Evolutionary conservation across 352 stramenopile genomes (phyloP).

Genomic region (Pythium oligandrum): DNA sequence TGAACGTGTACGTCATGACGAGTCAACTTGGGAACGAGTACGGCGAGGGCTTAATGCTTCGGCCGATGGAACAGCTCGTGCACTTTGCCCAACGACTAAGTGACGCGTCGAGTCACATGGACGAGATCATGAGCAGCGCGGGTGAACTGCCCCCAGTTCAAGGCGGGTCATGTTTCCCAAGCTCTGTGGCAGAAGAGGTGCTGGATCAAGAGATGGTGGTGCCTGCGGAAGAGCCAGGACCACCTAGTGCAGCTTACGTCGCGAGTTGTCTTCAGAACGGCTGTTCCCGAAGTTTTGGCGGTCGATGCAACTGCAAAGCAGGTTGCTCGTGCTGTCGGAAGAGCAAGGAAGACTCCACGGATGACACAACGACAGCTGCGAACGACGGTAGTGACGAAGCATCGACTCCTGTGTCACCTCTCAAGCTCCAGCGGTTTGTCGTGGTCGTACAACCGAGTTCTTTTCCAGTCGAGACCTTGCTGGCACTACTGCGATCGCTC

Average conservation of each 20-base stretch:
- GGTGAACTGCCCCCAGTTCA: too few species aligned
- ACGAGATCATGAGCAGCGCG: too few species aligned
- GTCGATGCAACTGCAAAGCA: slow-evolving; percentile 50
- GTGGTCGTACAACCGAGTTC: background rate
- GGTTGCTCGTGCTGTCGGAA: slow-evolving; percentile 35
- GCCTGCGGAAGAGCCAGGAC: too few species aligned
- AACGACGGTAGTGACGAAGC: background rate
- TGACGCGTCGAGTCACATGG: too few species aligned
- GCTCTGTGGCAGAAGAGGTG: too few species aligned
- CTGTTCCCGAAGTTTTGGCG: slow-evolving; percentile 58
- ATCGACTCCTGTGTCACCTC: background rate
- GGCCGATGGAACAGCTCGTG: too few species aligned
- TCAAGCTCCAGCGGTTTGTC: background rate
- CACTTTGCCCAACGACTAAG: too few species aligned
- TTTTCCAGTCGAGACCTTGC: background rate
- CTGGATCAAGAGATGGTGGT: too few species aligned
- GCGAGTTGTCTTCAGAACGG: slow-evolving; percentile 65
- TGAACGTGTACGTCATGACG: background rate
- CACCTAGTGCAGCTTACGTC: slow-evolving; percentile 8
- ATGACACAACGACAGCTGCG: background rate
- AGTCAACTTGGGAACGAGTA: background rate
- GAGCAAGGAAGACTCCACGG: background rate
- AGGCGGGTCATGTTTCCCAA: too few species aligned
- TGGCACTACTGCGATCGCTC: slow-evolving; percentile 31
- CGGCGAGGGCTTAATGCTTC: background rate